Base-by-base conservation (phyloP, 352 stramenopile genomes). In the Globisporangium acanthophoron region DNA sequence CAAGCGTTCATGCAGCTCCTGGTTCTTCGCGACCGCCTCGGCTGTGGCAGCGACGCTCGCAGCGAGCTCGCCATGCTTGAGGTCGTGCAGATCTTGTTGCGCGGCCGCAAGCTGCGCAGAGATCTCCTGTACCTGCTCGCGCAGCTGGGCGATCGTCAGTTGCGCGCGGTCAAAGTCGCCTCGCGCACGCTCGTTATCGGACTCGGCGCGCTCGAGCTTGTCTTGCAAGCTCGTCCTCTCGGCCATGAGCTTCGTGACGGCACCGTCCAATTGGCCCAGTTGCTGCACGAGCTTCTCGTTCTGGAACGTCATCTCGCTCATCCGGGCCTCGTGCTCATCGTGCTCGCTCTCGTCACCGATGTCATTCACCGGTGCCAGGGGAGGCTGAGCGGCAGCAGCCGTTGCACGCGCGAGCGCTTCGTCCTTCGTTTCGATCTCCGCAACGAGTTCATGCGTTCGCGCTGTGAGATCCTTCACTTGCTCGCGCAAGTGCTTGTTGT, bases 81-180 rank as follows among this genome's bases (percentile, higher is more conserved):
- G 52, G 1, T 49, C 62, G 44, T 76, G 68, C 13, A 87, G 64
- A 37, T 89, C 68, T 9, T 71, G 54, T 52, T 89, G 74, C 5
- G 76, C 81, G 24, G 67, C 50, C 20, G 73, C 66, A 4, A 89
- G 45, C 47, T 85, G 76, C 24, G 62, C 67, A 13, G 79, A 84
- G 33, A 89, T 75, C 53, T 87, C 74, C 13, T 70, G 73, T 31
- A 87, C 74, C 46, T 89, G 73, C 45, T 79, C 65, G 29, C 80
- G 74, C 33, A 89, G 56, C n/a, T 82, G 54, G 18, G 46, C 55
- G 62, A 82, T 74, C 13, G 73, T 80, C 7, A 61, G 48, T 41
- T 79, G 69, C 40, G 71, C 69, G 9, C 61, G 61, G 15, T 65
- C 39, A 11, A 77, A 64, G 31, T 79, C 68, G 16, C 69, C 41